phyloP scores from a whole-genome alignment of 1,139 yeast species.

The Scheffersomyces insectosa region DNA sequence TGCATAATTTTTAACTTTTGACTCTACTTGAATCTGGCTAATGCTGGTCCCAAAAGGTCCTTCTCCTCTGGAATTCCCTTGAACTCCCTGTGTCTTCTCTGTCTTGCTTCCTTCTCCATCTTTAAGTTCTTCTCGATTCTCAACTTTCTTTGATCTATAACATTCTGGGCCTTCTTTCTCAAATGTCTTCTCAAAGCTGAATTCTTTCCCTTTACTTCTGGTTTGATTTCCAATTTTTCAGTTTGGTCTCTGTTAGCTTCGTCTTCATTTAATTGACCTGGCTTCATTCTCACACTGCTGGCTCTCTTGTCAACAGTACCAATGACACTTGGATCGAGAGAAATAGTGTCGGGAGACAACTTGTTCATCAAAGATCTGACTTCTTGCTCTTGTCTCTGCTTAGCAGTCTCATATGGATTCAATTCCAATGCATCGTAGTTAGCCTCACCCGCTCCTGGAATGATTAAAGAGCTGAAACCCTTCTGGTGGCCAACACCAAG shows the following conservation, averaged over 20 bases:
- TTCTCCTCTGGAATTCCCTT: conserved; percentile 55
- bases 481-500: conserved; percentile 82
- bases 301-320: conserved; percentile 83
- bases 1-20: background rate
- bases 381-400: conserved; percentile 93
- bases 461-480: conserved; percentile 77
- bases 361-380: conserved; percentile 85
- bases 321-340: conserved; percentile 84
- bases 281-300: conserved; percentile 59
- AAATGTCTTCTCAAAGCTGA: conserved; percentile 78
- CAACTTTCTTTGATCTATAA: conserved; percentile 82
- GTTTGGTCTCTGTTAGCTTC: conserved; percentile 33
- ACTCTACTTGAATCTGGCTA: conserved; percentile 52
- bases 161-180: conserved; percentile 84
- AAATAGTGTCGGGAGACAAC: conserved; percentile 87
- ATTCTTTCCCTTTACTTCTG: conserved; percentile 75
- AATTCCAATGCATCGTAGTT: conserved; percentile 92
- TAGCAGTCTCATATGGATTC: conserved; percentile 89
- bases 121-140: conserved; percentile 77
- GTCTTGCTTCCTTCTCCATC: conserved; percentile 73
- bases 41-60: conserved; percentile 56
- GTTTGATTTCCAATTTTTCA: conserved; percentile 48
- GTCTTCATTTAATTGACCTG: conserved; percentile 55
- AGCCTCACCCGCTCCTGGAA: conserved; percentile 99
- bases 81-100: conserved; percentile 46